Conservation (phyloP, 306 rosid species). For the Herpetospermum pedunculosum region DNA sequence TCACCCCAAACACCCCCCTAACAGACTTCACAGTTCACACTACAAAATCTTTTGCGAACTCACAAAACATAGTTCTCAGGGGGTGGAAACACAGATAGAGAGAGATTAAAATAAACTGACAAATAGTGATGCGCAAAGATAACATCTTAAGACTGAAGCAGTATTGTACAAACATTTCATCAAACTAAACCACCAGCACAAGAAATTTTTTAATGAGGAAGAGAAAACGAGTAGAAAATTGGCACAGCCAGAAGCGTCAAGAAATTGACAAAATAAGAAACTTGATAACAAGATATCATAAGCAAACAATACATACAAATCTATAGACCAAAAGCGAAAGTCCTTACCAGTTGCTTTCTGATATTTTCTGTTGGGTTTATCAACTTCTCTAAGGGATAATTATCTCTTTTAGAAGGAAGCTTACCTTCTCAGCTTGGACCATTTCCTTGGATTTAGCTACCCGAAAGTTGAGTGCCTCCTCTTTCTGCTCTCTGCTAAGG, state of each 20-base stretch:
- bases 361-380: slow-evolving; percentile 2
- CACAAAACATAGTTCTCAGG: not conserved
- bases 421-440: slow-evolving; percentile 73
- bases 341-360: not conserved
- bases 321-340: not conserved
- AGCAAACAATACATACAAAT: not conserved
- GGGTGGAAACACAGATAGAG: not conserved
- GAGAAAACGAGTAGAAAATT: not conserved
- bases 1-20: too few relatives aligned
- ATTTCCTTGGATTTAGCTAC: slow-evolving; percentile 56
- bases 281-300: not conserved
- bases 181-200: not conserved
- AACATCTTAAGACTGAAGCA: not conserved
- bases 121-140: not conserved
- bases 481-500: slow-evolving; percentile 57
- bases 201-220: not conserved
- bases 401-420: slow-evolving; percentile 13
- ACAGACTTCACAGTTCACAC: not conserved
- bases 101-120: not conserved
- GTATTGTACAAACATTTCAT: not conserved
- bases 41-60: not conserved
- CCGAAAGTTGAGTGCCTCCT: slow-evolving; percentile 77
- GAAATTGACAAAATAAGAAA: not conserved
- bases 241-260: not conserved
- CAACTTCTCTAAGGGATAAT: slow-evolving; percentile 4